Conservation (phyloP, 1,139 yeast genomes). For the Blastobotrys illinoisensis region DNA sequence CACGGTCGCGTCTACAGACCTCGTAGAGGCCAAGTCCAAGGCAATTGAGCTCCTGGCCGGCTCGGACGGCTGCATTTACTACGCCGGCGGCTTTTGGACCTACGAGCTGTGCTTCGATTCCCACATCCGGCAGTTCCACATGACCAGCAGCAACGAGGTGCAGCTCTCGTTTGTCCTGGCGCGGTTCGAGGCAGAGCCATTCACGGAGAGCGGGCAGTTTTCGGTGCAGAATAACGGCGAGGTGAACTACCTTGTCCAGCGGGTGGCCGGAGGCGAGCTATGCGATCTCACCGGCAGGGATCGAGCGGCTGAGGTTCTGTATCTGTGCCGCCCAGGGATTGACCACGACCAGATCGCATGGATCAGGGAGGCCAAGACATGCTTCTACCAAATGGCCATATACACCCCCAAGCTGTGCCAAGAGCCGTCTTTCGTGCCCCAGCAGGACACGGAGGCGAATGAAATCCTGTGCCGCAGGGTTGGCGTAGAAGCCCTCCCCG, state of each 20-base stretch:
- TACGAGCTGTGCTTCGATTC: constrained; percentile 53
- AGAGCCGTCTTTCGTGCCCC: constrained; percentile 44
- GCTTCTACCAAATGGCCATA: constrained; percentile 62
- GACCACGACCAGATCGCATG: constrained; percentile 35
- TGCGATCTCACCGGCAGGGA: constrained; percentile 70
- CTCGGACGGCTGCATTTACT: constrained; percentile 14
- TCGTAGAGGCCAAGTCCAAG: constrained; percentile 12
- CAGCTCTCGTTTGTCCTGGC: constrained; percentile 42
- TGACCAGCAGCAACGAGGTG: constrained; percentile 4
- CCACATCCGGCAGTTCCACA: constrained; percentile 54
- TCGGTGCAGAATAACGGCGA: constrained; percentile 20
- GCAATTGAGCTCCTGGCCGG: constrained; percentile 27
- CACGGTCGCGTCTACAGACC: constrained; percentile 2
- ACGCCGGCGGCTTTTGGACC: constrained; percentile 55
- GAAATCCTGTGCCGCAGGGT: constrained; percentile 43
- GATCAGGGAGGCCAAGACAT: constrained; percentile 62
- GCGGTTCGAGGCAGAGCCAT: constrained; percentile 27
- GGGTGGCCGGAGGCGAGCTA: constrained; percentile 52
- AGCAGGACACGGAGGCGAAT: constrained; percentile 36
- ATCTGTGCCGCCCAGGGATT: constrained; percentile 52
- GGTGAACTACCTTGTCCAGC: constrained; percentile 35
- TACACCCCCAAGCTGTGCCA: constrained; percentile 56
- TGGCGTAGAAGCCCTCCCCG: not conserved
- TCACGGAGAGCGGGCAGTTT: constrained; percentile 10
- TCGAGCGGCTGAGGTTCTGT: constrained; percentile 59